These are phyloP conservation scores for Euryodendron excelsum DNA, from an alignment of 148 eudicot genomes.

Conservation along the genomic window DNA sequence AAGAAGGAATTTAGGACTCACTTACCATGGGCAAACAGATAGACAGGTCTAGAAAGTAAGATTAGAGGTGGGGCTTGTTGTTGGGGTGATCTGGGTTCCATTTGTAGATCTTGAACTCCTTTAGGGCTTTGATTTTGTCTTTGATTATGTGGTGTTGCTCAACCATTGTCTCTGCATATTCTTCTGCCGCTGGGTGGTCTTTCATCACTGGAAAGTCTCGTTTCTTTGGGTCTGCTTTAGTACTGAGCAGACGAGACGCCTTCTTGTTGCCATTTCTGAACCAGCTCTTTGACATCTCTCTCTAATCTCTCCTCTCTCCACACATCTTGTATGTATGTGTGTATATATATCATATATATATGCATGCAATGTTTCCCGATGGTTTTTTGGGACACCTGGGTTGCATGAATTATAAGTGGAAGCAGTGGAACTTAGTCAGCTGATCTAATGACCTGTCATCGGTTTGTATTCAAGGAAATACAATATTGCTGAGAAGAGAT, in stretches of 20 bases:
- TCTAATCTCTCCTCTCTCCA: neutral
- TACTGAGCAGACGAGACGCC: slow-evolving; percentile 8
- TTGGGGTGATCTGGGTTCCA: slow-evolving; percentile 65
- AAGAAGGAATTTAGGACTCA: neutral
- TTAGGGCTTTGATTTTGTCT: slow-evolving; percentile 11
- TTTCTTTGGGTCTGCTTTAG: slow-evolving; percentile 6
- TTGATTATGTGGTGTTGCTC: slow-evolving; percentile 27
- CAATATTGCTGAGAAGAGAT: too few relatives aligned
- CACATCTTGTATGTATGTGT: neutral
- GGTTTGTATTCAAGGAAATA: too few relatives aligned
- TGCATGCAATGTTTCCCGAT: neutral
- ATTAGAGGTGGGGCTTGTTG: slow-evolving; percentile 57
- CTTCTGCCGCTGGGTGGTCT: slow-evolving; percentile 55
- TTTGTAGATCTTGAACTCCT: slow-evolving; percentile 66
- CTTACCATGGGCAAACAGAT: slow-evolving; percentile 73
- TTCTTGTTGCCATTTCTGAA: slow-evolving; percentile 21
- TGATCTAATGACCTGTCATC: too few relatives aligned
- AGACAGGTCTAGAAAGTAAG: slow-evolving; percentile 57
- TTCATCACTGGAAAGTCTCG: slow-evolving; percentile 46
- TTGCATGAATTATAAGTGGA: neutral
- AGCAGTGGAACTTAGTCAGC: neutral
- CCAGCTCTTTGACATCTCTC: slow-evolving; percentile 5
- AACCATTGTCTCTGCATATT: slow-evolving; percentile 38
- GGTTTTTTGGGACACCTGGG: slow-evolving; percentile 11
- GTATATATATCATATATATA: too few relatives aligned